Conservation (phyloP, 2,329 filamentous ascomycete genomes). For the Microsporum canis region DNA sequence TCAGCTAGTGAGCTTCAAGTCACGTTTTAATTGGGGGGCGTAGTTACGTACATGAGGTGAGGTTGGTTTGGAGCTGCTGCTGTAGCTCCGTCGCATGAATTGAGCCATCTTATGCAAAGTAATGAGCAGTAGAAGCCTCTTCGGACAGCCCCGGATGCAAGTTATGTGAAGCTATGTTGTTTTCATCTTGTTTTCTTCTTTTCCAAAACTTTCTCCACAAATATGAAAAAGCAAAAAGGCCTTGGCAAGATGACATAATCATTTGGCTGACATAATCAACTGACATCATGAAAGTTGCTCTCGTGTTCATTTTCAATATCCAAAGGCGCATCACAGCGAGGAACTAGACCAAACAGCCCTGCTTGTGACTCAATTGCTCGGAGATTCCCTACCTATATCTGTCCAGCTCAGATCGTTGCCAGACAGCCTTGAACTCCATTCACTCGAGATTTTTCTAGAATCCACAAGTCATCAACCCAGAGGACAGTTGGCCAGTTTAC, state of each 20-base stretch:
- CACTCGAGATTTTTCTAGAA: neutral
- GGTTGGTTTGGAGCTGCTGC: conserved; percentile 12
- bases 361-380: neutral
- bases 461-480: neutral
- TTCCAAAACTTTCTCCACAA: neutral
- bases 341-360: neutral
- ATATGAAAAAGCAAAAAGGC: neutral
- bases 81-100: conserved; percentile 18
- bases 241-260: neutral
- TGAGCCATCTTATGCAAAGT: neutral
- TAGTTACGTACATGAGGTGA: conserved; percentile 14
- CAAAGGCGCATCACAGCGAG: neutral
- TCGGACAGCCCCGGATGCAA: neutral
- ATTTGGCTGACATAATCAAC: neutral
- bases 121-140: too few relatives aligned
- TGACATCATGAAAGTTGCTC: neutral
- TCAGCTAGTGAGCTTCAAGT: conserved; percentile 34
- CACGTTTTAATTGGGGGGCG: conserved; percentile 18
- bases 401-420: neutral
- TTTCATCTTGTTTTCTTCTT: neutral
- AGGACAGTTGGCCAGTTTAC: conserved; percentile 5
- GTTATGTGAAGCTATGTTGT: neutral
- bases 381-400: neutral
- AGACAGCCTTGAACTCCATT: neutral
- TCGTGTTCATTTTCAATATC: neutral